Evolutionary conservation across 768 basidiomycete species (phyloP).

Genomic region (Amanita muscaria): DNA sequence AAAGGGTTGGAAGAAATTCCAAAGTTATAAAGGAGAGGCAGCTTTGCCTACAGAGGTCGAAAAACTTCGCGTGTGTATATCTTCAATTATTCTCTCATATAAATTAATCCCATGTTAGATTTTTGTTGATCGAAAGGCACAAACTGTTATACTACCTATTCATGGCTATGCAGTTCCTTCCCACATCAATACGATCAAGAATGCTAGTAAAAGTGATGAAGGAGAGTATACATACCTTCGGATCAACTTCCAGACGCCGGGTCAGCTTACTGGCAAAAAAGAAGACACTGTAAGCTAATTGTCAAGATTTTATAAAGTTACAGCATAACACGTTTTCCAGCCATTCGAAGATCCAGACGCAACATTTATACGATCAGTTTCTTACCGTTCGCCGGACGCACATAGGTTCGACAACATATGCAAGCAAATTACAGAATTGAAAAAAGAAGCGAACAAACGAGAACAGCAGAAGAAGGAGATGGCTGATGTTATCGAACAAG

Average conservation of each 20-base stretch:
- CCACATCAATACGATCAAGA: conserved; percentile 98
- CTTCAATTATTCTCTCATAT: neutral
- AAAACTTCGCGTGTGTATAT: conserved; percentile 55
- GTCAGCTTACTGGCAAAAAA: conserved; percentile 95
- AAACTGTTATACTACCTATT: conserved; percentile 86
- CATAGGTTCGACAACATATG: conserved; percentile 84
- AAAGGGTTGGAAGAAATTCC: conserved; percentile 92
- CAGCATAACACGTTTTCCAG: conserved; percentile 26
- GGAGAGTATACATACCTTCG: conserved; percentile 90
- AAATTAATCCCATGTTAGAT: conserved; percentile 44
- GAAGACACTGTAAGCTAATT: conserved; percentile 74
- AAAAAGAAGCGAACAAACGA: conserved; percentile 94
- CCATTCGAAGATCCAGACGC: conserved; percentile 96
- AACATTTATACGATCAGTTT: conserved; percentile 91
- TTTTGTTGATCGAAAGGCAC: conserved; percentile 81
- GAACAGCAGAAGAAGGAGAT: conserved; percentile 98
- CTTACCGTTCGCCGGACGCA: conserved; percentile 84
- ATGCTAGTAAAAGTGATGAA: conserved; percentile 95
- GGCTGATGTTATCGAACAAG: conserved; percentile 97
- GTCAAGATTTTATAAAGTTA: neutral
- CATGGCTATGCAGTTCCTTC: conserved; percentile 95
- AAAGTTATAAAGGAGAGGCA: conserved; percentile 93
- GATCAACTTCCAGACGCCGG: conserved; percentile 98
- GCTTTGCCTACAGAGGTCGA: conserved; percentile 83
- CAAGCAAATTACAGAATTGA: conserved; percentile 89